Conservation (phyloP, 345 rosid species). For the Lepidium sativum region DNA sequence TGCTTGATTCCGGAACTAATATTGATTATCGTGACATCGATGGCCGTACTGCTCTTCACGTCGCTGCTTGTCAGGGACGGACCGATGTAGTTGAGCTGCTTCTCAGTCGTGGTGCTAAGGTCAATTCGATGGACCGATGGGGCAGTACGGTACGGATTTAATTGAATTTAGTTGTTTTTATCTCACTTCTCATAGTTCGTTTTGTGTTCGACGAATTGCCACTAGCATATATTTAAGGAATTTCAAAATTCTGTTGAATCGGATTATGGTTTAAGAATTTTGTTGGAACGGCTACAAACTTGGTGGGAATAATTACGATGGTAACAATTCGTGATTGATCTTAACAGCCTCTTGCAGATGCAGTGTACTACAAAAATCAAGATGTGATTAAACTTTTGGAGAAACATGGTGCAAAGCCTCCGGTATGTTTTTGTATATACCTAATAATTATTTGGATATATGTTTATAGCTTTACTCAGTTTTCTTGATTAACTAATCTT, state of each 20-base stretch:
- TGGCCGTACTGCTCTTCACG: conserved; percentile 69
- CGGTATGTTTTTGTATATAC: conserved; percentile 33
- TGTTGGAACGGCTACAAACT: not conserved
- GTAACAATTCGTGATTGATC: conserved; percentile 19
- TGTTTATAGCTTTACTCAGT: not conserved
- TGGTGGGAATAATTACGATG: not conserved
- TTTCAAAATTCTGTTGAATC: not conserved
- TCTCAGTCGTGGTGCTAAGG: conserved; percentile 43
- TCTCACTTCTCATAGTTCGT: conserved; percentile 11
- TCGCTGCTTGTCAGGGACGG: conserved; percentile 69
- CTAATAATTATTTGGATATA: not conserved
- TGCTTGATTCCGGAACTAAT: conserved; percentile 54
- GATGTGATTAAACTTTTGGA: conserved; percentile 69
- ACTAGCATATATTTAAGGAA: not conserved
- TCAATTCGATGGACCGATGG: conserved; percentile 47
- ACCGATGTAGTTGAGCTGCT: conserved; percentile 43
- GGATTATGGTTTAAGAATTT: not conserved
- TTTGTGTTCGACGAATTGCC: conserved; percentile 22
- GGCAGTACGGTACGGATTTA: conserved; percentile 48
- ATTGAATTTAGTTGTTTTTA: not conserved
- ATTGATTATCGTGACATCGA: conserved; percentile 62
- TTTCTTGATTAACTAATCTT: too few relatives aligned
- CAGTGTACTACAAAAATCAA: conserved; percentile 59
- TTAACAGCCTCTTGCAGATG: conserved; percentile 84
- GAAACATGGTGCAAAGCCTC: conserved; percentile 62